Evolutionary conservation across 306 rosid species (phyloP).

Genomic region (Crotalaria pallida): DNA sequence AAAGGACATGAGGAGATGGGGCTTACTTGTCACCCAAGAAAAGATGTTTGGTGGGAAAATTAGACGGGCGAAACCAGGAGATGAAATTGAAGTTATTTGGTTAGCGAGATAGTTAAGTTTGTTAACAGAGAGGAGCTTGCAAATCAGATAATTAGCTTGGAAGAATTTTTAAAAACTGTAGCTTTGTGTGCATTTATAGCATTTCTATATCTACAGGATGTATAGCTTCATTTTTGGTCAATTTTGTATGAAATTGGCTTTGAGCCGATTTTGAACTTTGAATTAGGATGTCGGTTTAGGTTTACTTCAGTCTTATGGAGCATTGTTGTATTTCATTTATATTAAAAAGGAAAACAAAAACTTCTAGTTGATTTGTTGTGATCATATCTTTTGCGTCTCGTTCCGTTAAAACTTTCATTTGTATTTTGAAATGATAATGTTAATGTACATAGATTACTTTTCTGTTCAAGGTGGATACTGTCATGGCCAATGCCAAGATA

Average conservation of each 20-base stretch:
- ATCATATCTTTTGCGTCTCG: too few species aligned
- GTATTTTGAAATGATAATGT: too few species aligned
- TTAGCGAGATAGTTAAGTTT: slow-evolving; percentile 54
- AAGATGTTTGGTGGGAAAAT: too few species aligned
- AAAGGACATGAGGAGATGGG: too few species aligned
- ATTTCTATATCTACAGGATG: slow-evolving; percentile 9
- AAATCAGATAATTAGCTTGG: slow-evolving; percentile 45
- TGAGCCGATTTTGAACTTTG: slow-evolving; percentile 26
- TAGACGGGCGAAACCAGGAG: too few species aligned
- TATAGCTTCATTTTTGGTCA: slow-evolving; percentile 28
- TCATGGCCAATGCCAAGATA: too few species aligned
- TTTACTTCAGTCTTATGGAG: slow-evolving; percentile 21
- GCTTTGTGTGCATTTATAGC: slow-evolving; percentile 18
- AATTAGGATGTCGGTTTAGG: slow-evolving; percentile 24
- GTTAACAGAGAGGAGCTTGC: slow-evolving; percentile 59
- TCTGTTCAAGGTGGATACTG: too few species aligned
- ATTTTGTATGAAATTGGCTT: slow-evolving; percentile 22
- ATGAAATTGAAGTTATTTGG: slow-evolving; percentile 49
- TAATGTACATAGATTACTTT: too few species aligned
- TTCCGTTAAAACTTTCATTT: too few species aligned
- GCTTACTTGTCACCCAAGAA: too few species aligned
- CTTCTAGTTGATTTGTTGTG: too few species aligned
- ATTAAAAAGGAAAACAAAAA: not conserved
- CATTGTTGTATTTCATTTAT: slow-evolving; percentile 4
- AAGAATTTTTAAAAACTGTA: slow-evolving; percentile 27